Conservation (phyloP, 176 grass and related monocot genomes). For the Poa annua region DNA sequence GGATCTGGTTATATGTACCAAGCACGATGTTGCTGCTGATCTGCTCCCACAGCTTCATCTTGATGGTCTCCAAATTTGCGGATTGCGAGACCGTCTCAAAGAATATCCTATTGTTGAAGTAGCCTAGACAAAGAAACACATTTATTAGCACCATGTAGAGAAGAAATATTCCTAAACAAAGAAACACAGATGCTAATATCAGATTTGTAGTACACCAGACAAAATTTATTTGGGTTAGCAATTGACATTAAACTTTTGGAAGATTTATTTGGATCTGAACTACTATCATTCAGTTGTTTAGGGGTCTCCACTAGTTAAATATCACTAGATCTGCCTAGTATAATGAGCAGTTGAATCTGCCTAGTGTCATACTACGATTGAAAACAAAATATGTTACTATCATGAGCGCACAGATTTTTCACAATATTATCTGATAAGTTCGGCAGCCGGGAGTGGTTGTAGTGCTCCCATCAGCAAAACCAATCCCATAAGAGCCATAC, state of each 20-base stretch:
- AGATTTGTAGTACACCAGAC: not conserved
- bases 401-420: not conserved
- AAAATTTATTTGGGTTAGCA: not conserved
- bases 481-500: not conserved
- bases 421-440: constrained; percentile 12
- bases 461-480: constrained; percentile 37
- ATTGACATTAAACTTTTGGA: not conserved
- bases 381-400: constrained; percentile 20
- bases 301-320: not conserved
- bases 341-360: constrained; percentile 10
- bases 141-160: constrained; percentile 10
- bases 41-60: constrained; percentile 89
- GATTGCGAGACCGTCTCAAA: constrained; percentile 94
- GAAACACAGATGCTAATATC: not conserved
- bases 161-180: not conserved
- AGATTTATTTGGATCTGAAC: constrained; percentile 30
- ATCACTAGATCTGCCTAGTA: not conserved
- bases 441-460: constrained; percentile 16
- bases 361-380: not conserved
- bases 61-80: constrained; percentile 79
- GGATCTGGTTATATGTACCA: constrained; percentile 85
- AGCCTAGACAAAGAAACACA: constrained; percentile 57
- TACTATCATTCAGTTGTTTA: not conserved
- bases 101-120: constrained; percentile 82
- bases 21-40: constrained; percentile 84